phyloP scores from a whole-genome alignment of 2,329 filamentous ascomycete species.

The Fragosphaeria purpurea region DNA sequence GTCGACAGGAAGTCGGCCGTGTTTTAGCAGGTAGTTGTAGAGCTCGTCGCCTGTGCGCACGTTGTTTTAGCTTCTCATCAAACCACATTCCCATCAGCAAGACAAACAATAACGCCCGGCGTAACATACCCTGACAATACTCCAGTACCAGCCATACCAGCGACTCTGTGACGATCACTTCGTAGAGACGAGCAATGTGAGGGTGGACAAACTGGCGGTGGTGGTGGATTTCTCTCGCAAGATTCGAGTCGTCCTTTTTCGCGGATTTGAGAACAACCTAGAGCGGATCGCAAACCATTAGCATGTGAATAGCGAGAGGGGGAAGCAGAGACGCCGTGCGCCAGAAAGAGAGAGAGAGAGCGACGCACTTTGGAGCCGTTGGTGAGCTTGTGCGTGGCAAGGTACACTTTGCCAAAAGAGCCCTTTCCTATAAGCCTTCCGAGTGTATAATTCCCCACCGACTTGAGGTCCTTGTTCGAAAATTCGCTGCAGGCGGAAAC shows the following conservation, averaged over 20 bases:
- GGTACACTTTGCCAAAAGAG: constrained; percentile 96
- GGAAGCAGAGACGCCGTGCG: constrained; percentile 1
- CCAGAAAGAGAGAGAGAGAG: not conserved
- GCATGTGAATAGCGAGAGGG: not conserved
- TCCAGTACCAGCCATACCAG: constrained; percentile 95
- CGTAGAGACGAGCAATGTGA: constrained; percentile 92
- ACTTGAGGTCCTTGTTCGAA: constrained; percentile 78
- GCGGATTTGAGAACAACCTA: constrained; percentile 98
- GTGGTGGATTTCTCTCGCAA: constrained; percentile 95
- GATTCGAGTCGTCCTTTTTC: constrained; percentile 89
- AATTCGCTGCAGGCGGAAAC: constrained; percentile 60
- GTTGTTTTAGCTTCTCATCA: constrained; percentile 17
- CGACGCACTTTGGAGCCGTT: constrained; percentile 83
- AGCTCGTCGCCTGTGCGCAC: constrained; percentile 69
- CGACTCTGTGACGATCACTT: constrained; percentile 92
- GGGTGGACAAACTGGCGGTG: constrained; percentile 96
- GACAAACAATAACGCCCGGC: not conserved
- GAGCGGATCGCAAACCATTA: no score
- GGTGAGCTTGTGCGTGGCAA: constrained; percentile 91
- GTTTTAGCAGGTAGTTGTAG: constrained; percentile 85
- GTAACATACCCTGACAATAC: constrained; percentile 71
- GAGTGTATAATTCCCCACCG: constrained; percentile 89
- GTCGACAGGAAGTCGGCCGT: constrained; percentile 71
- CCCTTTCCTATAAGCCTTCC: constrained; percentile 92
- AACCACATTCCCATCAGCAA: not conserved